Percentiles rank a stretch among this genome's conserved stretches.
Conservation (phyloP, 2,329 filamentous ascomycete genomes). For the Zymoseptoria tritici region DNA sequence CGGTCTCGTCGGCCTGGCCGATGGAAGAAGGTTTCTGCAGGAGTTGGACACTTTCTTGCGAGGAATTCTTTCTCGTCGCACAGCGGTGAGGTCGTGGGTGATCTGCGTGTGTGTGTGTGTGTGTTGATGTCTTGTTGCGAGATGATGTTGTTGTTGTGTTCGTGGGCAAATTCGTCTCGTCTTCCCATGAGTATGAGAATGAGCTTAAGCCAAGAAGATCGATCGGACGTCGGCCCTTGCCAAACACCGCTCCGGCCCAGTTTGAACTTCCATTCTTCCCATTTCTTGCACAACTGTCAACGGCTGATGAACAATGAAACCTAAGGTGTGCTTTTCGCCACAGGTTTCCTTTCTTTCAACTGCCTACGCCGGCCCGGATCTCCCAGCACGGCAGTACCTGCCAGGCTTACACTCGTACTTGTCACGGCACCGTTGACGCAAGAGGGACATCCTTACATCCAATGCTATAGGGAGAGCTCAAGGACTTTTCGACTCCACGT, state of each 20-base stretch:
- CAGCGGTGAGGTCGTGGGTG: background rate
- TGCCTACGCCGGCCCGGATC: background rate
- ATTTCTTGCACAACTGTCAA: background rate
- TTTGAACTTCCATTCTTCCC: background rate
- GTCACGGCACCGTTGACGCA: background rate
- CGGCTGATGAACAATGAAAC: background rate
- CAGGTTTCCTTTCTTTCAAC: background rate
- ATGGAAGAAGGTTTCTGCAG: background rate
- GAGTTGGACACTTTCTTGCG: background rate
- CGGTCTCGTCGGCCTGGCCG: background rate
- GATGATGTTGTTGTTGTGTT: background rate
- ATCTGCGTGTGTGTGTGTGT: background rate
- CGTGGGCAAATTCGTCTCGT: background rate
- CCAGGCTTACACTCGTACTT: too few species aligned
- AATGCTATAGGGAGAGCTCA: background rate
- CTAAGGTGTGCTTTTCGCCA: background rate
- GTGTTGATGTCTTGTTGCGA: background rate
- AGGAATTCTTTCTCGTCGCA: background rate
- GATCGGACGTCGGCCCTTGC: background rate
- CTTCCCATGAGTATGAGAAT: background rate
- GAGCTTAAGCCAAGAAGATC: background rate
- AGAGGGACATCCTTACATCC: background rate
- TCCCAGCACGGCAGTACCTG: background rate
- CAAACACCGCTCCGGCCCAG: background rate
- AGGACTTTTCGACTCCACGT: background rate